These are phyloP conservation scores for Xylaria sp. DNA, from an alignment of 2,329 filamentous ascomycete genomes.

Conservation along the genomic window DNA sequence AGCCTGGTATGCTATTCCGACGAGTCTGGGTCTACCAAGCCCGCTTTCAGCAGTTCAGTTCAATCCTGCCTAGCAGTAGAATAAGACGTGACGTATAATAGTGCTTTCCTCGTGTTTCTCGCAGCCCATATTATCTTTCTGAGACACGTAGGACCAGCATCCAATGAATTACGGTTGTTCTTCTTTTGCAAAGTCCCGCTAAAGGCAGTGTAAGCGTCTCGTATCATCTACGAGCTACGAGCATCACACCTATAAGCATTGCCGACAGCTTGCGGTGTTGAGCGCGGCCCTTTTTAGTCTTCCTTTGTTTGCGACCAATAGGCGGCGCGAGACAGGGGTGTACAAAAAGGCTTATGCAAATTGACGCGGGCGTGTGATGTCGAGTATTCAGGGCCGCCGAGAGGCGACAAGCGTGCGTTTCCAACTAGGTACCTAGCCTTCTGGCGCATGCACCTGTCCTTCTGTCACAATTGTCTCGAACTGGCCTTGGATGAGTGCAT, in stretches of 20 bases:
- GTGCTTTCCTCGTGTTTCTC: constrained; percentile 5
- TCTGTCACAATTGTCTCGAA: constrained; percentile 46
- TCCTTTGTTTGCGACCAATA: constrained; percentile 47
- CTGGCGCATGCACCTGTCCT: constrained; percentile 46
- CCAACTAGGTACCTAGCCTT: constrained; percentile 37
- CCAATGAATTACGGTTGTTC: constrained; percentile 5
- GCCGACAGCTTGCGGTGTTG: constrained; percentile 42
- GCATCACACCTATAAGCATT: constrained; percentile 38
- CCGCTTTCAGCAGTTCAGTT: constrained; percentile 14
- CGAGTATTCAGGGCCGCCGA: constrained; percentile 47
- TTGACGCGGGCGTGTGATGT: constrained; percentile 50
- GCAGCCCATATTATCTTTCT: constrained; percentile 15
- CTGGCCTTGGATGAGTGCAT: constrained; percentile 30
- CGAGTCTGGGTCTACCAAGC: constrained; percentile 1
- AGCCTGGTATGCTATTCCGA: constrained; percentile 16
- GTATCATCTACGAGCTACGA: not conserved
- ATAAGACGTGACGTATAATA: constrained; percentile 23
- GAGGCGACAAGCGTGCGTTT: constrained; percentile 43
- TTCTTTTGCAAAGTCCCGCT: constrained; percentile 37
- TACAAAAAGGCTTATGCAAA: constrained; percentile 46
- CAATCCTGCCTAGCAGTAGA: constrained; percentile 1
- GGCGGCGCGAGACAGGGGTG: constrained; percentile 43
- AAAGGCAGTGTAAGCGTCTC: constrained; percentile 24
- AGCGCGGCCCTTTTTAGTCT: constrained; percentile 43
- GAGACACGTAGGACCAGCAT: not conserved